Base-by-base conservation (phyloP, 2,329 filamentous ascomycete genomes). In the Eurotiales sp. region DNA sequence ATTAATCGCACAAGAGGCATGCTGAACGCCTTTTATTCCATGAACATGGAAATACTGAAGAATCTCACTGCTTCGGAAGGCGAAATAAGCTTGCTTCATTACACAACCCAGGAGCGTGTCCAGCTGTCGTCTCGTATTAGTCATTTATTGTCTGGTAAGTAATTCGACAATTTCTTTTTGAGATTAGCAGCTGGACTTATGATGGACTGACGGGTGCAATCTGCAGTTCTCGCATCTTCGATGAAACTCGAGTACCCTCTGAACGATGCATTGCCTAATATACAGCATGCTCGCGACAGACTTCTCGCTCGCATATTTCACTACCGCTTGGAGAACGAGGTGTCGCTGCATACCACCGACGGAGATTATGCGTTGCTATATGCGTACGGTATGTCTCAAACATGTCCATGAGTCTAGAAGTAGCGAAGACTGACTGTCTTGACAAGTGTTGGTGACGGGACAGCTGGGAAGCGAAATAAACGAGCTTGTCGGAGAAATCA, bases 241-340 rank as follows among this genome's bases (percentile, higher is more conserved):
- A 84, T 97, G 73, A 96, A 95, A 77, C 79, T 97, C 8, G 91
- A 96, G 70, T 97, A 96, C 61, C 91, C 93, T 0, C 77, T 99
- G 53, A 92, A 87, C 30, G 90, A 96, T 64, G 88, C 88, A 11
- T 77, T 97, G 37, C 93, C 93, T 0, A 90, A 85, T 55, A 87
- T 95, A 27, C 83, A 87, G 45, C 83, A 87, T 64, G 84, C 86
- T 36, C 82, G 93, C 56, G 91, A 99, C 65, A 78, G 88, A 53
- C 74, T 97, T 41, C 77, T 99, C 19, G 87, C 89, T 17, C 92
- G 89, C 70, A 87, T 96, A 34, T 93, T 95, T 61, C 83, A 87
- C 62, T 97, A 93, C 69, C 79, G 92, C 51, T 86, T 88, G 65
- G 83, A 86, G 50, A 82, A 84, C 50, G 75, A 77, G 2, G 64